phyloP scores from a whole-genome alignment of 2,329 filamentous ascomycete genomes.

The Colletotrichum tropicale region DNA sequence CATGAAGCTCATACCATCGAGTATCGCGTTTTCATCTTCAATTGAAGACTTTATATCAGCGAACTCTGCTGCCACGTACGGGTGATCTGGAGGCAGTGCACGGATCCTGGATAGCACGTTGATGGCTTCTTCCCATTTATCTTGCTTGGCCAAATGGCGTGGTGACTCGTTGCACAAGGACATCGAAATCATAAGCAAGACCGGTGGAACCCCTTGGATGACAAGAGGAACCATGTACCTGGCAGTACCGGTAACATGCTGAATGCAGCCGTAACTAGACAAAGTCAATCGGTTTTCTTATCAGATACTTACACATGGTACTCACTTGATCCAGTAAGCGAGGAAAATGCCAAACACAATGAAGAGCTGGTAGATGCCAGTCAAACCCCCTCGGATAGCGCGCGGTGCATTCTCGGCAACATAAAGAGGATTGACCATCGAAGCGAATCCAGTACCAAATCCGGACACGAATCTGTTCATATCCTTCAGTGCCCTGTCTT shows the following conservation, averaged over 20 bases:
- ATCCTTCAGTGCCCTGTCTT: slow-evolving; percentile 46
- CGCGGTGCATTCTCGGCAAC: slow-evolving; percentile 62
- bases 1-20: slow-evolving; percentile 22
- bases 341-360: slow-evolving; percentile 54
- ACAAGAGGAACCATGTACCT: slow-evolving; percentile 39
- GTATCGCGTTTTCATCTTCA: slow-evolving; percentile 51
- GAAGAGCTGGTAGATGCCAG: slow-evolving; percentile 55
- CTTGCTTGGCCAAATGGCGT: slow-evolving; percentile 36
- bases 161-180: slow-evolving; percentile 43
- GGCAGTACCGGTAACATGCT: slow-evolving; percentile 20
- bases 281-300: neutral
- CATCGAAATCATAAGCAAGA: slow-evolving; percentile 37
- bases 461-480: slow-evolving; percentile 53
- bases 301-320: neutral
- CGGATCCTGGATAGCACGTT: slow-evolving; percentile 42
- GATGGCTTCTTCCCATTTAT: slow-evolving; percentile 40
- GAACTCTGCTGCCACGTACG: slow-evolving; percentile 51
- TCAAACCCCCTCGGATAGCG: slow-evolving; percentile 53
- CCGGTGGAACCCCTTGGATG: slow-evolving; percentile 43
- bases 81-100: slow-evolving; percentile 37
- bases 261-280: slow-evolving; percentile 27
- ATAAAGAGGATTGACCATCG: slow-evolving; percentile 61
- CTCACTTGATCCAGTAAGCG: slow-evolving; percentile 47
- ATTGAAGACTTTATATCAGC: slow-evolving; percentile 59
- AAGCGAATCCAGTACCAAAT: slow-evolving; percentile 54